Evolutionary conservation across 2,329 filamentous ascomycete genomes (phyloP), one percentile per base, ranked within the genome.

Genomic region (Botrytis elliptica): DNA sequence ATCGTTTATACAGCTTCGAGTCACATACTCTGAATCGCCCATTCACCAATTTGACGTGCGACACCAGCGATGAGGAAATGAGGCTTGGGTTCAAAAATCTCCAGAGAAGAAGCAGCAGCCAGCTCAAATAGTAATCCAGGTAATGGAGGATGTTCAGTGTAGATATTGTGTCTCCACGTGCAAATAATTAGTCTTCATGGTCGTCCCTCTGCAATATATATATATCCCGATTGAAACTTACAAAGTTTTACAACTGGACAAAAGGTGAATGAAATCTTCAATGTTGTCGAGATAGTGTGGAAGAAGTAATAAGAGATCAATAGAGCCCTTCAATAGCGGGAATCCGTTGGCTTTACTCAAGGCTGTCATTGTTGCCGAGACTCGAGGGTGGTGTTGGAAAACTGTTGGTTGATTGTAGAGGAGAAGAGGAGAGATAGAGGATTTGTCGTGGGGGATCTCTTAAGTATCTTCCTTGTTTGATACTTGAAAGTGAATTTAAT

Each of bases 391-490:
- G 2, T 52, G 0, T 52, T 52, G 49, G 10, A 52, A 25, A n/a
- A 4, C 0, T n/a, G 4, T 52, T 52, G 2, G 0, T n/a, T 52
- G 1, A 10, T 52, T n/a, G 49, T 52, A n/a, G 25, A 52, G 22
- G 4, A n/a, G 0, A 1, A 52, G 1, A 52, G 22, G 2, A 3
- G 0, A 52, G 49, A 52, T n/a, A 0, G 22, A 7, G 22, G 0
- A 52, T 3, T 4, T 52, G 25, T 1, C 0, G 10, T 52, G 25
- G 10, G 22, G 49, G 4, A 1, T 52, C 1, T 14, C 10, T 52
- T n/a, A 14, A 14, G 0, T n/a, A n/a, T n/a, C 4, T 6, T 4
- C 6, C 10, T 52, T 25, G 4, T 6, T 14, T n/a, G 10, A 14
- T 52, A n/a, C 1, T 4, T 1, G 4, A 4, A 3, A 52, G 22